Percentiles rank a stretch among this genome's conserved stretches.
phyloP scores from a whole-genome alignment of 164 flowering plant genomes.

The Liquidambar formosana region DNA sequence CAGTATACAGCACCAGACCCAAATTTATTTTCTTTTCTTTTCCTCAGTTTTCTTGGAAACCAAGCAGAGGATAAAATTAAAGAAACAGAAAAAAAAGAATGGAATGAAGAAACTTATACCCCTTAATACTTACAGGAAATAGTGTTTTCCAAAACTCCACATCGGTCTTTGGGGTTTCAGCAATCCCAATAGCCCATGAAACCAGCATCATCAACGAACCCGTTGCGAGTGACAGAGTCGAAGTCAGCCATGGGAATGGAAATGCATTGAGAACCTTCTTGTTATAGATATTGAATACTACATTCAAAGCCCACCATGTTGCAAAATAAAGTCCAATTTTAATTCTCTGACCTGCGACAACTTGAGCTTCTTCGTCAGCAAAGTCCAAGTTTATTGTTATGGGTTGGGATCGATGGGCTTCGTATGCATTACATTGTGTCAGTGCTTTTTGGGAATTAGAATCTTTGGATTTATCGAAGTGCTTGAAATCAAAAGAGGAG shows the following conservation, averaged over 20 bases:
- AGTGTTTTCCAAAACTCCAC: slow-evolving; percentile 30
- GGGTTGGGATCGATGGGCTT: slow-evolving; percentile 16
- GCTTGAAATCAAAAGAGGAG: slow-evolving; percentile 13
- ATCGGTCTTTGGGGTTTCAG: slow-evolving; percentile 31
- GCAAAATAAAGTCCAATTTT: slow-evolving; percentile 31
- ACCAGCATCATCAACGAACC: slow-evolving; percentile 32
- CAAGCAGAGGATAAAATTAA: not conserved
- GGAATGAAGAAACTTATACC: no score
- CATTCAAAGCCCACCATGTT: slow-evolving; percentile 35
- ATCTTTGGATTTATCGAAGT: slow-evolving; percentile 2
- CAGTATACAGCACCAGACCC: not conserved
- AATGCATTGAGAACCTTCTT: slow-evolving; percentile 35
- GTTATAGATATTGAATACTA: slow-evolving; percentile 34
- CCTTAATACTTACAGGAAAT: slow-evolving; percentile 22
- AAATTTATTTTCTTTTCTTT: not conserved
- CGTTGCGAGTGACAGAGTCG: slow-evolving; percentile 30
- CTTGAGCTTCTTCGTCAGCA: not conserved
- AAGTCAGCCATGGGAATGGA: slow-evolving; percentile 35
- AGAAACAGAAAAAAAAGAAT: no score
- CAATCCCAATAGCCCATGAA: slow-evolving; percentile 29
- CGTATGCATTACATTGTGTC: slow-evolving; percentile 26
- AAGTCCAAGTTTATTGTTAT: slow-evolving; percentile 15
- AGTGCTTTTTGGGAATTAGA: slow-evolving; percentile 3
- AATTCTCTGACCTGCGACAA: slow-evolving; percentile 17
- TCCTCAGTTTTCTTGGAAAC: not conserved